Conservation (phyloP, 2,329 filamentous ascomycete species). For the Neopestalotiopsis rosae region DNA sequence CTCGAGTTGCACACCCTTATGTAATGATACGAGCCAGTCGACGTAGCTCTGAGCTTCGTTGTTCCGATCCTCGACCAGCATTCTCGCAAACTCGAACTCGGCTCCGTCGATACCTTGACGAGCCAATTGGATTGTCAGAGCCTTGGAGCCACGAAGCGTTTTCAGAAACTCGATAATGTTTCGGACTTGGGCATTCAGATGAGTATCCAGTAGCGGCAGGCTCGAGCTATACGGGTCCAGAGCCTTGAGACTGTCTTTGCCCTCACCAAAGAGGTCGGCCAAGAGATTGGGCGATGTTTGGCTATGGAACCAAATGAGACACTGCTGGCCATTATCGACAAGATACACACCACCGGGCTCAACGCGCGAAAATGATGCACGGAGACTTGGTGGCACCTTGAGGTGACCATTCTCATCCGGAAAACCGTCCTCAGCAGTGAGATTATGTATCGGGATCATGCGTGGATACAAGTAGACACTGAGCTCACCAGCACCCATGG, state of each 20-base stretch:
- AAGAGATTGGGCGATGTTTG: constrained; percentile 93
- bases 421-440: constrained; percentile 87
- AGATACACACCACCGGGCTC: constrained; percentile 94
- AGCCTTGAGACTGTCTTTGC: constrained; percentile 70
- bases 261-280: constrained; percentile 86
- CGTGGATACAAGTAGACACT: constrained; percentile 94
- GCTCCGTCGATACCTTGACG: constrained; percentile 92
- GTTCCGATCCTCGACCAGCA: constrained; percentile 92
- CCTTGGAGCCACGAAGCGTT: constrained; percentile 82
- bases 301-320: constrained; percentile 89
- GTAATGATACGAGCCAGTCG: constrained; percentile 96
- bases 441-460: constrained; percentile 89
- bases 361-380: constrained; percentile 84
- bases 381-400: constrained; percentile 78
- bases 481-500: constrained; percentile 85
- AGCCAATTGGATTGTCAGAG: constrained; percentile 86
- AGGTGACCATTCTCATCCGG: constrained; percentile 87
- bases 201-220: constrained; percentile 85
- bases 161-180: constrained; percentile 91
- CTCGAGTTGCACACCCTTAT: constrained; percentile 92
- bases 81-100: constrained; percentile 93
- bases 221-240: constrained; percentile 83
- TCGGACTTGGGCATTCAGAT: constrained; percentile 91
- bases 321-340: constrained; percentile 92
- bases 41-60: constrained; percentile 98